Conservation (phyloP, 1,139 yeast genomes). For the Kazachstania sp. region DNA sequence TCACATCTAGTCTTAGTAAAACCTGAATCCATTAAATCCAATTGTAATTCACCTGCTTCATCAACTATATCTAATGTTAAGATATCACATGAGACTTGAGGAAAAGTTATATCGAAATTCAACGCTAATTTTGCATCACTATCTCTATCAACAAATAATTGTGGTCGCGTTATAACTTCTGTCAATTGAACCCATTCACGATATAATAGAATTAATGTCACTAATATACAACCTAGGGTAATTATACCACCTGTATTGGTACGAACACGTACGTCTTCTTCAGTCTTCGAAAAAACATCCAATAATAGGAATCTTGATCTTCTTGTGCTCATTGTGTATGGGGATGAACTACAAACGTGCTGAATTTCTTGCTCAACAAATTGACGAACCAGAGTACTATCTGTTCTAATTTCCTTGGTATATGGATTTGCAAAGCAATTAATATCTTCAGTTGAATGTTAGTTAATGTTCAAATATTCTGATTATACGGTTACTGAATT, state of each 20-base stretch:
- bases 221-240: constrained; percentile 57
- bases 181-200: constrained; percentile 75
- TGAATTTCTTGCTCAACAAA: too few species aligned
- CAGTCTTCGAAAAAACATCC: constrained; percentile 90
- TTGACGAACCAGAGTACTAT: too few species aligned
- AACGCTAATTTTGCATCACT: constrained; percentile 69
- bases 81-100: constrained; percentile 72
- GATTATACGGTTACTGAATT: too few species aligned
- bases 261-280: constrained; percentile 82
- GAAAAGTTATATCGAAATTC: constrained; percentile 73
- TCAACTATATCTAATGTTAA: constrained; percentile 64
- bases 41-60: constrained; percentile 73
- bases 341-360: too few species aligned
- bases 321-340: constrained; percentile 7
- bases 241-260: constrained; percentile 88
- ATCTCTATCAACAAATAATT: constrained; percentile 81
- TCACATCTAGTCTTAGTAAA: constrained; percentile 60
- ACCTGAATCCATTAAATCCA: constrained; percentile 63
- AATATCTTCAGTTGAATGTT: too few species aligned
- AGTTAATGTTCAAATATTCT: too few species aligned
- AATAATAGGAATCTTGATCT: constrained; percentile 17
- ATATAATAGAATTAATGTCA: constrained; percentile 54
- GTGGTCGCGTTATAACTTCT: constrained; percentile 60
- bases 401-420: too few species aligned
- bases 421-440: too few species aligned